A percentile compares a stretch with the other conserved stretches of the same genome.
phyloP scores from a whole-genome alignment of 176 grass and related monocot species.

The Oryza coarctata region DNA sequence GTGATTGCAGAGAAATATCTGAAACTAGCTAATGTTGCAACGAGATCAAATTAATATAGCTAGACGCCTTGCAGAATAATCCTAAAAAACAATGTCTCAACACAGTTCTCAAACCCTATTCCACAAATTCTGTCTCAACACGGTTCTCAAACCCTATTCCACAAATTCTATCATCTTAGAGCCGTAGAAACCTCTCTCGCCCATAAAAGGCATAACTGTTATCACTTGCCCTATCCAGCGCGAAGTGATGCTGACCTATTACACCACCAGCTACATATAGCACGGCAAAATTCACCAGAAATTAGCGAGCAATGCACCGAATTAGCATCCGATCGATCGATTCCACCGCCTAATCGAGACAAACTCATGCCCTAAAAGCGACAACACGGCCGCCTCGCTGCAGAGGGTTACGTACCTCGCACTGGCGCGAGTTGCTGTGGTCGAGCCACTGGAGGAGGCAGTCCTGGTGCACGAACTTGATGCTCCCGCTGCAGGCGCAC shows the following conservation, averaged over 20 bases:
- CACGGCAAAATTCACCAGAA: background rate
- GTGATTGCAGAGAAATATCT: background rate
- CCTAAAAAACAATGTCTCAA: background rate
- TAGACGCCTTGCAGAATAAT: background rate
- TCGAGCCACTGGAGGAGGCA: slow-evolving; percentile 99
- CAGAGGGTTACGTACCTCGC: slow-evolving; percentile 59
- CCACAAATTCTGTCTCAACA: background rate
- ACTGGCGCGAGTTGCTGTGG: slow-evolving; percentile 98
- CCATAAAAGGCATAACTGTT: background rate
- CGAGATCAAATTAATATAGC: background rate
- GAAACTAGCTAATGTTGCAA: background rate
- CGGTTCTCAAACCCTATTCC: background rate
- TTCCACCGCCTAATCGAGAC: background rate
- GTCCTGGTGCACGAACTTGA: slow-evolving; percentile 99
- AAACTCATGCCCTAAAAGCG: slow-evolving; percentile 25
- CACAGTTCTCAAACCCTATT: background rate
- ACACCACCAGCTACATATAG: background rate
- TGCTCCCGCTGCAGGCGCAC: slow-evolving; percentile 98
- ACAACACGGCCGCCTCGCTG: background rate
- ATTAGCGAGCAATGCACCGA: background rate
- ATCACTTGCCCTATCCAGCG: background rate
- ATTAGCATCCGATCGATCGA: background rate
- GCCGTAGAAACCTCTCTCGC: background rate
- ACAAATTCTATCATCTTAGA: background rate
- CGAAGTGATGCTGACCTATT: background rate